Conservation (phyloP, 495 filamentous ascomycete species). For the Neurospora sp. region DNA sequence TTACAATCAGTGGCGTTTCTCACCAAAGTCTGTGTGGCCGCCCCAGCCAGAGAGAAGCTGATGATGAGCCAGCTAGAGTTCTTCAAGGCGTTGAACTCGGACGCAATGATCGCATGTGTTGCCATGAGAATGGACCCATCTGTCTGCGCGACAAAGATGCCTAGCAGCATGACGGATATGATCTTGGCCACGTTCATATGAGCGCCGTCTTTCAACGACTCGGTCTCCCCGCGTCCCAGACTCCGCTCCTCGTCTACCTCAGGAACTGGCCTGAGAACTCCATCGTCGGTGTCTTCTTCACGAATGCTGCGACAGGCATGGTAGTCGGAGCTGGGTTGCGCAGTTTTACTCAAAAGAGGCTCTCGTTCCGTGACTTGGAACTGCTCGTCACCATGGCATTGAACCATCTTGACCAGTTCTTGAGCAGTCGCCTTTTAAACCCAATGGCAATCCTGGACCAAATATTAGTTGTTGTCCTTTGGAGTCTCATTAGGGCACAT, state of each 20-base stretch:
- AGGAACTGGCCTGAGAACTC: not conserved
- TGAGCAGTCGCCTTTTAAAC: not conserved
- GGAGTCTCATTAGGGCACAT: not conserved
- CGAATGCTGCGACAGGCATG: not conserved
- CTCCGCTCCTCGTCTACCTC: constrained; percentile 10
- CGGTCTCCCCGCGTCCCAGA: not conserved
- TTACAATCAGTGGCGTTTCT: not conserved
- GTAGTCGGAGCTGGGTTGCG: not conserved
- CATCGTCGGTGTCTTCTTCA: not conserved
- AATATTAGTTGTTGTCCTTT: not conserved
- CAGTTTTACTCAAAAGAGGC: not conserved
- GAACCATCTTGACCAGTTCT: not conserved
- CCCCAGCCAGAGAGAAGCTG: constrained; percentile 49
- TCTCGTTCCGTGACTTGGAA: not conserved
- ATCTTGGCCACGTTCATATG: constrained; percentile 9
- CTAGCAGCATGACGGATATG: constrained; percentile 32
- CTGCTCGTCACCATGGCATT: not conserved
- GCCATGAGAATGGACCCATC: constrained; percentile 56
- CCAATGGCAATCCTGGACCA: not conserved
- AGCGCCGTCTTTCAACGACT: not conserved
- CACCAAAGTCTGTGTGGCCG: constrained; percentile 49
- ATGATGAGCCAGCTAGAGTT: constrained; percentile 60
- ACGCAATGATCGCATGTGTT: constrained; percentile 51
- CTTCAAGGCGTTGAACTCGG: constrained; percentile 51
- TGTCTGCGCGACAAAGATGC: constrained; percentile 54